Evolutionary conservation across 345 rosid species (phyloP).

Genomic region (Trapa bicornis): DNA sequence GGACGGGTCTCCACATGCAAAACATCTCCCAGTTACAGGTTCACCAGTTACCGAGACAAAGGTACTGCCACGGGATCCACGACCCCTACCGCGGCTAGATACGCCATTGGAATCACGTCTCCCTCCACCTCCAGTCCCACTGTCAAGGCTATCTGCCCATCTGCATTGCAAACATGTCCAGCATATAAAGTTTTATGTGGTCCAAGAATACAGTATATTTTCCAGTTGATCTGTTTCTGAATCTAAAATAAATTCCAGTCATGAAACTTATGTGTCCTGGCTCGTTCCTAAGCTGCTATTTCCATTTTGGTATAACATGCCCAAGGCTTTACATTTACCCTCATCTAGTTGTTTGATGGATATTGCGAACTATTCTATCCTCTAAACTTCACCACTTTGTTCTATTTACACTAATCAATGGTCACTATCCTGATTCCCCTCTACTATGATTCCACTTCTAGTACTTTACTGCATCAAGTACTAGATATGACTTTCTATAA

Average conservation of each 20-base stretch:
- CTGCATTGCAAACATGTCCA: slow-evolving; percentile 24
- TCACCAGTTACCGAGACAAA: slow-evolving; percentile 90
- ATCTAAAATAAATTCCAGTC: not conserved
- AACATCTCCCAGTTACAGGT: slow-evolving; percentile 67
- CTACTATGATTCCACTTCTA: not conserved
- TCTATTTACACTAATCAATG: not conserved
- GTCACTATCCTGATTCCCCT: not conserved
- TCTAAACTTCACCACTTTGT: not conserved
- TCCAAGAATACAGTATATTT: not conserved
- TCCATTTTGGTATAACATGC: not conserved
- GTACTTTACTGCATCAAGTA: not conserved
- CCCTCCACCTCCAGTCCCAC: slow-evolving; percentile 28
- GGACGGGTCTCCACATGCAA: slow-evolving; percentile 82
- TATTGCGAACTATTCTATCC: not conserved
- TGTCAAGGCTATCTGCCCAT: slow-evolving; percentile 72
- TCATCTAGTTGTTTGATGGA: not conserved
- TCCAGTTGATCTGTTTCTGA: not conserved
- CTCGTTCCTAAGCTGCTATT: not conserved
- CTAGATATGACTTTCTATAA: not conserved
- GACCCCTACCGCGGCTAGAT: slow-evolving; percentile 26
- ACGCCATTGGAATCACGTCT: slow-evolving; percentile 21
- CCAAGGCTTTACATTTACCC: not conserved
- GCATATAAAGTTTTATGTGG: too few relatives aligned
- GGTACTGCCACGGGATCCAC: slow-evolving; percentile 22
- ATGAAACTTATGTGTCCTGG: not conserved